Percentiles rank a stretch among this genome's conserved stretches.
Evolutionary conservation across 2,329 filamentous ascomycete species (phyloP).

Genomic region (Geoglossum cookeanum): DNA sequence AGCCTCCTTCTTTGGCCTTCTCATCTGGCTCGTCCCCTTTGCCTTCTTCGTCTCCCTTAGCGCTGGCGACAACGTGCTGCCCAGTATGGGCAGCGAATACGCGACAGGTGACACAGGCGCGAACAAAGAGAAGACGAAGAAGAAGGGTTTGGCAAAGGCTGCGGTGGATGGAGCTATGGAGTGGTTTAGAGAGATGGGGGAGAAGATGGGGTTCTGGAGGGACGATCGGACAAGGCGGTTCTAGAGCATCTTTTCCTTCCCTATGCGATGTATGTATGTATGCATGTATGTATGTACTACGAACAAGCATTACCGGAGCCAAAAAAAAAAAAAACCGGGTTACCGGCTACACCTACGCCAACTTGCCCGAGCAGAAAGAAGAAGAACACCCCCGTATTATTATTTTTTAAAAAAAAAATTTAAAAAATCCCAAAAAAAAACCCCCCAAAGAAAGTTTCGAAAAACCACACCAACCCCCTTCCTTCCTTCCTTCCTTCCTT

Average conservation of each 20-base stretch:
- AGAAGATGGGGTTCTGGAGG: constrained; percentile 42
- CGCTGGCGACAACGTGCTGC: constrained; percentile 85
- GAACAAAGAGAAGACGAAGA: constrained; percentile 29
- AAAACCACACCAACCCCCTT: no score
- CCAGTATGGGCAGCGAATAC: constrained; percentile 25
- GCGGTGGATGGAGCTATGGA: constrained; percentile 38
- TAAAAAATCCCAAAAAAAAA: no score
- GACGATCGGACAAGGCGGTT: constrained; percentile 34
- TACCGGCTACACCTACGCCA: no score
- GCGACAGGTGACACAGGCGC: constrained; percentile 7
- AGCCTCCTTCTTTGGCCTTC: constrained; percentile 86
- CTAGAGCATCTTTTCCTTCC: constrained; percentile 9
- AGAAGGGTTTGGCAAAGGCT: constrained; percentile 39
- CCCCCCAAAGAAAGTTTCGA: no score
- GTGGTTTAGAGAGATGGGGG: constrained; percentile 42
- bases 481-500: no score
- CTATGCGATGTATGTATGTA: neutral
- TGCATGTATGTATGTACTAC: no score
- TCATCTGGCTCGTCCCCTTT: constrained; percentile 93
- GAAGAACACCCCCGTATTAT: no score
- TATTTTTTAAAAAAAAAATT: no score
- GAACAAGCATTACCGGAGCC: no score
- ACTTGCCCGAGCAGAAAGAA: no score
- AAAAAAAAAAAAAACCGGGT: no score
- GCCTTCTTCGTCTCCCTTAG: constrained; percentile 86